Evolutionary conservation across 352 stramenopile species (phyloP), one percentile per base, ranked within the genome.

Genomic region (Albugo laibachii): DNA sequence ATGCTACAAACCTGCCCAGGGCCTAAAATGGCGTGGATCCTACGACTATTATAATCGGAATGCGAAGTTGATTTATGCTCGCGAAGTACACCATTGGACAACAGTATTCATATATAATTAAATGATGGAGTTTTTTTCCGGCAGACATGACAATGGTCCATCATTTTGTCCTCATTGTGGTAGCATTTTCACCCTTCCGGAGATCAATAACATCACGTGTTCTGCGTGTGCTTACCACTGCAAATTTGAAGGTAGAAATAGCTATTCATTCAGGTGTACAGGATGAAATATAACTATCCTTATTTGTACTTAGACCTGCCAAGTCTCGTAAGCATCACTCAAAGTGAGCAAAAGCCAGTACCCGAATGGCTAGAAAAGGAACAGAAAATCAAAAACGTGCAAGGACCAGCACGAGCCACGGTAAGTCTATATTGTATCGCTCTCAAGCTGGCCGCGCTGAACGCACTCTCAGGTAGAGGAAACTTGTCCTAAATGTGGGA

Each of bases 401-500:
- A 63, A 48, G 78, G 78, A 21, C 84, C 89, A 2, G 82, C 82
- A 45, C 72, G 87, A 50, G 91, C 89, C 43, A 96, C 92, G 34
- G 93, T 48, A 24, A 41, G 38, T 43, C 38, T 43, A 24, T 24
- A 24, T 24, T 19, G 8, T 8, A 36, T 42, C 3, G 8, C 3
- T 10, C 40, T 10, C 8, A 48, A 42, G 8, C 36, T 48, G 34
- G 39, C 19, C 8, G 19, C 10, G 44, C 8, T 48, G 20, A 20
- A 41, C 16, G 3, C 43, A 24, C 40, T 19, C 16, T 1, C 34
- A 55, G 50, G 52, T 99, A 40, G 93, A 99, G 57, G 94, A 99
- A 74, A 83, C 87, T 39, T 99, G 95, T 58, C 80, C 95, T 36
- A 97, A 97, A 66, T 99, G 95, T 58, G 77, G 69, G 51, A 88